Percentiles rank a stretch among this genome's conserved stretches.
Evolutionary conservation across 202 grass and related monocot genomes (phyloP).

Genomic region (Schoenoplectus tabernaemontani): DNA sequence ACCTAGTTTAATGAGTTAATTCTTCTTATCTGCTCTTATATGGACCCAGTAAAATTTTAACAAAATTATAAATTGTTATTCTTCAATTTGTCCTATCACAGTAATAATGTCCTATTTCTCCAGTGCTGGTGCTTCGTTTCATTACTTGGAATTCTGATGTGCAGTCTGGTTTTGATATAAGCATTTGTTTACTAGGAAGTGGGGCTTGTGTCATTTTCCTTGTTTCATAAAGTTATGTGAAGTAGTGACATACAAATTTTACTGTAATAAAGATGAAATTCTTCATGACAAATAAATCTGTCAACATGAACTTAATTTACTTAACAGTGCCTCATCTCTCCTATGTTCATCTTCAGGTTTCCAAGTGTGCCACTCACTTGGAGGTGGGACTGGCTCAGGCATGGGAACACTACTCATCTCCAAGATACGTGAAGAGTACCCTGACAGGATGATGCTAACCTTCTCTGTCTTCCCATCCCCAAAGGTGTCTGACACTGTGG

Average conservation of each 20-base stretch:
- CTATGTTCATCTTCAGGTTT: constrained; percentile 47
- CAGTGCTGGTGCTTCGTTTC: background rate
- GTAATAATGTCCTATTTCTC: background rate
- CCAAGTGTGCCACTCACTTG: constrained; percentile 81
- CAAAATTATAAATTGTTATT: background rate
- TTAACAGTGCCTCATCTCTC: background rate
- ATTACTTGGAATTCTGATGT: background rate
- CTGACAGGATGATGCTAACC: constrained; percentile 80
- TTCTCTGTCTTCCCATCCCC: constrained; percentile 91
- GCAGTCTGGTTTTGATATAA: too few relatives aligned
- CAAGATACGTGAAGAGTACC: constrained; percentile 90
- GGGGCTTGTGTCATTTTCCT: background rate
- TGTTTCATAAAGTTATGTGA: background rate
- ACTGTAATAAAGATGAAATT: background rate
- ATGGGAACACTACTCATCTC: constrained; percentile 91
- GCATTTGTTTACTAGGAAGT: background rate
- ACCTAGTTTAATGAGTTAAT: too few relatives aligned
- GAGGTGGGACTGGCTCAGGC: constrained; percentile 80
- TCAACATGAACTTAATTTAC: background rate
- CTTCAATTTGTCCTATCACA: background rate
- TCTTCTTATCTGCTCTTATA: too few relatives aligned
- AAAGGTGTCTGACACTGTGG: constrained; percentile 84
- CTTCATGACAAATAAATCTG: background rate
- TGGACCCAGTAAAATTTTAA: background rate
- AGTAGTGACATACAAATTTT: background rate